Evolutionary conservation across 192 early-diverging fungal species (phyloP).

Genomic region (Coemansia sp.): DNA sequence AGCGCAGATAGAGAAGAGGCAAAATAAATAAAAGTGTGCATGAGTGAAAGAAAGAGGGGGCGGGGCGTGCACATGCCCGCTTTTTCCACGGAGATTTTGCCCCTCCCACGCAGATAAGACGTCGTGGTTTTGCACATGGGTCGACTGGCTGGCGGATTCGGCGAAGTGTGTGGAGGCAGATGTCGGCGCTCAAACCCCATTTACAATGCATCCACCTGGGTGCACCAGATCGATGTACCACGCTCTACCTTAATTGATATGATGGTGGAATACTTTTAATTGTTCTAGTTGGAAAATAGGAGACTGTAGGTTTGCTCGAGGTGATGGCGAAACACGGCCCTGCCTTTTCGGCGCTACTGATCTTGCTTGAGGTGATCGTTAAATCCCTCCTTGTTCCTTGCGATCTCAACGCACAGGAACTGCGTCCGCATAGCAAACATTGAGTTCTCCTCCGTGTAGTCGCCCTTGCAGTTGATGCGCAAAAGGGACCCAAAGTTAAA

Average conservation of each 20-base stretch:
- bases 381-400: constrained; percentile 82
- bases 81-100: too few species aligned
- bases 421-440: constrained; percentile 89
- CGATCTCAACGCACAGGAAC: constrained; percentile 93
- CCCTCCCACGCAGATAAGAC: too few species aligned
- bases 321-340: neutral
- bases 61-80: too few species aligned
- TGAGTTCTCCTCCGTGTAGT: constrained; percentile 85
- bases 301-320: neutral
- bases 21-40: neutral
- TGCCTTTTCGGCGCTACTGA: neutral
- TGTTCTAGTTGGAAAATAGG: neutral
- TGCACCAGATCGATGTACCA: too few species aligned
- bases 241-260: too few species aligned
- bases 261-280: neutral
- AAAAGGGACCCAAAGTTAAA: constrained; percentile 94
- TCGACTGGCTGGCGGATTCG: too few species aligned
- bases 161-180: too few species aligned
- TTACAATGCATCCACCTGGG: too few species aligned
- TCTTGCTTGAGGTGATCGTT: constrained; percentile 56
- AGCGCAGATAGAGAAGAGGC: too few species aligned
- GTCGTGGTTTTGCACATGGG: too few species aligned
- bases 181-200: too few species aligned
- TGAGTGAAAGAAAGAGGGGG: too few species aligned
- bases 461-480: constrained; percentile 71